Percentiles rank a stretch among this genome's conserved stretches.
These are phyloP conservation scores for Phytophthora agathidicida DNA, from an alignment of 352 stramenopile species.

Conservation along the genomic window DNA sequence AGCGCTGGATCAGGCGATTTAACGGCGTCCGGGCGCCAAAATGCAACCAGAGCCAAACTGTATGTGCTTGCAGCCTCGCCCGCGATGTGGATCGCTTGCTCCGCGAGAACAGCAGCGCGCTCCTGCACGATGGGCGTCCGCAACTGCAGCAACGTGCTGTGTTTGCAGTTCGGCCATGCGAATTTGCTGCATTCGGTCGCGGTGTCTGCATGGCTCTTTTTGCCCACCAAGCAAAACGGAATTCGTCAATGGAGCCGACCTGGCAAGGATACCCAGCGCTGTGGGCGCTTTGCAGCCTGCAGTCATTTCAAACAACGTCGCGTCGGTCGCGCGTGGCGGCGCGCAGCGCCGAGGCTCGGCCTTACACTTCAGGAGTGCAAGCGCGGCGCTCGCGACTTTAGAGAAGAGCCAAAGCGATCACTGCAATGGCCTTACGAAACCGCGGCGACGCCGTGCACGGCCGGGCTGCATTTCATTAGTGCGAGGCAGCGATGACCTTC, in stretches of 20 bases:
- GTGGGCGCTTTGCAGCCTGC: neutral
- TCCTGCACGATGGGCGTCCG: slow-evolving; percentile 9
- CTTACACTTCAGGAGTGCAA: slow-evolving; percentile 40
- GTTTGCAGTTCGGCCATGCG: slow-evolving; percentile 3
- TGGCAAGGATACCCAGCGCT: slow-evolving; percentile 1
- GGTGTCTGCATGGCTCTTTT: slow-evolving; percentile 13
- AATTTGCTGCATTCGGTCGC: neutral
- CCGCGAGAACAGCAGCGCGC: slow-evolving; percentile 28
- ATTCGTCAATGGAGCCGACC: slow-evolving; percentile 15
- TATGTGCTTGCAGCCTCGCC: slow-evolving; percentile 15
- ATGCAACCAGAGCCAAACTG: slow-evolving; percentile 19
- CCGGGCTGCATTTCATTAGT: slow-evolving; percentile 29
- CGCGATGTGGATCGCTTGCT: slow-evolving; percentile 18
- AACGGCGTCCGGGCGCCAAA: slow-evolving; percentile 10
- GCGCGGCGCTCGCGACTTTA: slow-evolving; percentile 3
- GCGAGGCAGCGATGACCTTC: neutral
- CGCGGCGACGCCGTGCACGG: slow-evolving; percentile 6
- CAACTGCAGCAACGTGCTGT: neutral
- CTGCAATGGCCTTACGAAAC: slow-evolving; percentile 13
- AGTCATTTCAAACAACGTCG: slow-evolving; percentile 8
- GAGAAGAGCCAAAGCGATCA: slow-evolving; percentile 19
- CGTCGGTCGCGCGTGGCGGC: slow-evolving; percentile 9
- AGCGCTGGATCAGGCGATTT: slow-evolving; percentile 11
- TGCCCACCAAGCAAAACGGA: neutral
- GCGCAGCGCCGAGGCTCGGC: slow-evolving; percentile 9